These are phyloP conservation scores for Fusarium liriodendri DNA, from an alignment of 2,329 filamentous ascomycete species.

Conservation along the genomic window DNA sequence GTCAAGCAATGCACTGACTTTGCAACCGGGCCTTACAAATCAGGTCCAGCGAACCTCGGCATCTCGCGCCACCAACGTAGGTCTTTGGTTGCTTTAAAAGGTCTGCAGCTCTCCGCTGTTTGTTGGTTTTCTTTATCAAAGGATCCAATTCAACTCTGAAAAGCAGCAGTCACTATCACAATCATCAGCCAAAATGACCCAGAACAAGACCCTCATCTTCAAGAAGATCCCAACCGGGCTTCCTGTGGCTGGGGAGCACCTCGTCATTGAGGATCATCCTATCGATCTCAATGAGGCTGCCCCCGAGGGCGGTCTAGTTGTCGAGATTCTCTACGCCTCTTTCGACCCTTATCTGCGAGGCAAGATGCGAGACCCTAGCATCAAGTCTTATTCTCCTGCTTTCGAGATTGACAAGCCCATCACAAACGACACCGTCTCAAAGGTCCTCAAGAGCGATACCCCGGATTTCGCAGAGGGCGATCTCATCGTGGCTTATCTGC, in stretches of 20 bases:
- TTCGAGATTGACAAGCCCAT: conserved; percentile 74
- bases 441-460: conserved; percentile 77
- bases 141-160: background rate
- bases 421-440: conserved; percentile 71
- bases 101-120: background rate
- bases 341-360: conserved; percentile 89
- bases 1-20: conserved; percentile 21
- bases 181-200: conserved; percentile 45
- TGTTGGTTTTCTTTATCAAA: background rate
- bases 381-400: conserved; percentile 67
- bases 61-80: conserved; percentile 7
- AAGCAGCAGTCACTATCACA: background rate
- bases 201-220: conserved; percentile 82
- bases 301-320: conserved; percentile 73
- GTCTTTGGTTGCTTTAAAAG: background rate
- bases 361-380: conserved; percentile 74
- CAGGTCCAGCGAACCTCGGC: conserved; percentile 1
- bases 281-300: conserved; percentile 71
- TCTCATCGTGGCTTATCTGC: conserved; percentile 66
- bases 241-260: conserved; percentile 77
- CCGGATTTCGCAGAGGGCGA: conserved; percentile 74
- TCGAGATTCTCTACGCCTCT: conserved; percentile 79
- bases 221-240: conserved; percentile 73
- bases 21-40: conserved; percentile 9
- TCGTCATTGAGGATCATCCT: conserved; percentile 72